phyloP scores from a whole-genome alignment of 1,139 yeast species.

The Suhomyces kunorum region DNA sequence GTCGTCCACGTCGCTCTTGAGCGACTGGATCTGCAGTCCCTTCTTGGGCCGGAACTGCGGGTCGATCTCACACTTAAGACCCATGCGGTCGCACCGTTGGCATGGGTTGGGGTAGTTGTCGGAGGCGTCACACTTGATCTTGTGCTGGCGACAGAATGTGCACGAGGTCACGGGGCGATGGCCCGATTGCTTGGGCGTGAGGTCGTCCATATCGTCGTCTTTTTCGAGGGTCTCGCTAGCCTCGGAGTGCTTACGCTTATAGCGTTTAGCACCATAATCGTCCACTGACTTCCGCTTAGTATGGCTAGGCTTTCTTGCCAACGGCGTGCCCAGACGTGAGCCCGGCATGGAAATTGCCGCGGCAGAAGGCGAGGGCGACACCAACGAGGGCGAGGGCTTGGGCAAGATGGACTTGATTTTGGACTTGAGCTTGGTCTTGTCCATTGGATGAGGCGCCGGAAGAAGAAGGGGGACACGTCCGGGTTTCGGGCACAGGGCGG shows the following conservation, averaged over 20 bases:
- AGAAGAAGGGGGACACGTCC: not conserved
- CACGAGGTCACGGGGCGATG: conserved; percentile 91
- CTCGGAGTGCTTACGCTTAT: conserved; percentile 11
- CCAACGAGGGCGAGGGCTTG: conserved; percentile 28
- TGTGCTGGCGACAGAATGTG: conserved; percentile 92
- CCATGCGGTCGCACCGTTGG: conserved; percentile 78
- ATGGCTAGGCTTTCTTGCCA: conserved; percentile 2
- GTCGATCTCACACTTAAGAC: conserved; percentile 81
- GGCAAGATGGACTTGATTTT: conserved; percentile 42
- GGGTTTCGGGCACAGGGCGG: not conserved
- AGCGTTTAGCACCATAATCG: conserved; percentile 11
- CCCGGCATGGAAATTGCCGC: conserved; percentile 14
- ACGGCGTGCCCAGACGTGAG: conserved; percentile 6
- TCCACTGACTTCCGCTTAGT: conserved; percentile 11
- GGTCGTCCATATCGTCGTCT: conserved; percentile 3
- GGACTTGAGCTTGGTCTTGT: conserved; percentile 41
- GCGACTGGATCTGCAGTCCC: conserved; percentile 83
- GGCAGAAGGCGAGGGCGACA: conserved; percentile 18
- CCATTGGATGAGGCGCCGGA: conserved; percentile 28
- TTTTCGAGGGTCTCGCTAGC: not conserved
- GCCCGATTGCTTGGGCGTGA: conserved; percentile 33
- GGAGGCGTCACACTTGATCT: conserved; percentile 88
- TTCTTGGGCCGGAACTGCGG: conserved; percentile 90
- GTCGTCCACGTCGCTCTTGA: conserved; percentile 83
- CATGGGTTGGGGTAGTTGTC: conserved; percentile 84